phyloP scores from a whole-genome alignment of 169 alveolate genomes.

The Plasmodium adleri region DNA sequence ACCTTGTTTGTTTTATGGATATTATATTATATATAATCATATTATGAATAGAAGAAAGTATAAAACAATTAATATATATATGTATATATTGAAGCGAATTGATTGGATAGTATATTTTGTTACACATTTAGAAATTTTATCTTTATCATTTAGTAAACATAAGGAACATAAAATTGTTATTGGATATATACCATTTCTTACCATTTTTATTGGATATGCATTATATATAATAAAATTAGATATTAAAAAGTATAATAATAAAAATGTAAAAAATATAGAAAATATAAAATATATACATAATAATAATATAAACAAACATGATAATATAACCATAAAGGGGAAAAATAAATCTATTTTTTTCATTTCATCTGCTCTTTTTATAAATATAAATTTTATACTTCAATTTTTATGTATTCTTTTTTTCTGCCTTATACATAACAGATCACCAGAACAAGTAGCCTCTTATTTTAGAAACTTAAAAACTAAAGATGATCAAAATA shows the following conservation, averaged over 20 bases:
- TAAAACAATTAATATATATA: constrained; percentile 5
- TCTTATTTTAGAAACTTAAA: constrained; percentile 37
- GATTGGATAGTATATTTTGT: constrained; percentile 32
- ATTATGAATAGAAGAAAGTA: not conserved
- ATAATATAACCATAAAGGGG: not conserved
- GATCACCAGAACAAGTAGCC: constrained; percentile 71
- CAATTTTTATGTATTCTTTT: constrained; percentile 66
- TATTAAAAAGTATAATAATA: not conserved
- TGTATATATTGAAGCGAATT: constrained; percentile 6
- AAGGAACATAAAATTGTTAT: constrained; percentile 63
- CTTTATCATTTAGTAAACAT: constrained; percentile 53
- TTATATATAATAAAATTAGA: constrained; percentile 4
- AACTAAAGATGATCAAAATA: constrained; percentile 24
- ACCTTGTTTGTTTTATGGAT: constrained; percentile 26
- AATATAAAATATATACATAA: not conserved
- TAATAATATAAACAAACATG: not conserved
- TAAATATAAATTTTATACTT: constrained; percentile 38
- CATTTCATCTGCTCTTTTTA: not conserved
- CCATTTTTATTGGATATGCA: constrained; percentile 7
- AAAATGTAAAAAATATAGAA: not conserved
- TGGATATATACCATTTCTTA: constrained; percentile 41
- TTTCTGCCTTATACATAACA: constrained; percentile 61
- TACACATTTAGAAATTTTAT: constrained; percentile 32
- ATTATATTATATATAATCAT: not conserved
- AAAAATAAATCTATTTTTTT: constrained; percentile 10